Conservation (phyloP, 371 early-diverging fungal species). For the Mortierella sp. region DNA sequence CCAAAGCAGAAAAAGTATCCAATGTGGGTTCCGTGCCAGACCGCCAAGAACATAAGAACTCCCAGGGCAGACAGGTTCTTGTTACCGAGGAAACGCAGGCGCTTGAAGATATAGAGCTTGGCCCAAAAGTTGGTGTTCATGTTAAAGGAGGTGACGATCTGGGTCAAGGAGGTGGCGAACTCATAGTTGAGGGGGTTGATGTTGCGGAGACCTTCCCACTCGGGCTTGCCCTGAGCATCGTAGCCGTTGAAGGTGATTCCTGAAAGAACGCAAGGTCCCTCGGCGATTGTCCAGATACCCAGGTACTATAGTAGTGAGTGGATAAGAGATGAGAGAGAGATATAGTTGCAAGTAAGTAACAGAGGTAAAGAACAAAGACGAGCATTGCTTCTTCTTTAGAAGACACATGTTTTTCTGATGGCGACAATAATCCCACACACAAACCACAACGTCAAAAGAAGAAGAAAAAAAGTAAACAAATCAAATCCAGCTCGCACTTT, state of each 20-base stretch:
- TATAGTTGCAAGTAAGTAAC: background rate
- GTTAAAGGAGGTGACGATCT: slow-evolving; percentile 77
- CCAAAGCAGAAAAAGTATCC: slow-evolving; percentile 77
- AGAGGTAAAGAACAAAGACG: background rate
- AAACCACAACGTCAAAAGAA: background rate
- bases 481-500: background rate
- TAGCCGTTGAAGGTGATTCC: slow-evolving; percentile 78
- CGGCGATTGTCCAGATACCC: slow-evolving; percentile 79
- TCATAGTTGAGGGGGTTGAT: slow-evolving; percentile 66
- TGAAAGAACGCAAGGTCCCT: slow-evolving; percentile 74
- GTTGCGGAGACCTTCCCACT: slow-evolving; percentile 76
- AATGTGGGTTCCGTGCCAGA: slow-evolving; percentile 82
- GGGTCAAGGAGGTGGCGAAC: slow-evolving; percentile 70
- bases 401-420: background rate
- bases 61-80: slow-evolving; percentile 73
- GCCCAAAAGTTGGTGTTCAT: slow-evolving; percentile 85
- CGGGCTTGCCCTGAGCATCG: slow-evolving; percentile 62
- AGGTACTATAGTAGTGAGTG: slow-evolving; percentile 64
- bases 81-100: slow-evolving; percentile 76
- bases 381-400: background rate
- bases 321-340: too few relatives aligned
- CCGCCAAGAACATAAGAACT: slow-evolving; percentile 76
- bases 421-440: background rate
- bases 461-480: background rate
- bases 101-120: slow-evolving; percentile 82